A percentile compares a stretch with the other conserved stretches of the same genome.
Evolutionary conservation across 1,284 basidiomycete genomes (phyloP).

Genomic region (Inonotus obliquus): DNA sequence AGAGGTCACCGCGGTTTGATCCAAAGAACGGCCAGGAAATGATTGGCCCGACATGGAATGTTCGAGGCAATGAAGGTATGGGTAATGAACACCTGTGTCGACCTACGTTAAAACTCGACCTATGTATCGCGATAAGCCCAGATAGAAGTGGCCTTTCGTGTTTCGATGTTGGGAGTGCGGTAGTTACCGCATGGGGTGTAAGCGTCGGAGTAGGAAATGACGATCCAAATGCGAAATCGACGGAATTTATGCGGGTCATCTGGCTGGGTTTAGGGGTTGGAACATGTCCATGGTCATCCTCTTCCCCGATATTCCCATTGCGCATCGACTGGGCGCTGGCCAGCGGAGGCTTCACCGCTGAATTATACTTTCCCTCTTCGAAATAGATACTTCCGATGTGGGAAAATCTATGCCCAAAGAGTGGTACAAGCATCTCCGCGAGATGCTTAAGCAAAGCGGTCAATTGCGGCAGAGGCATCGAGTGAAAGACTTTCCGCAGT

Average conservation of each 20-base stretch:
- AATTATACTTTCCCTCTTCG: constrained; percentile 33
- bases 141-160: constrained; percentile 2
- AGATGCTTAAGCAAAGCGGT: constrained; percentile 61
- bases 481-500: constrained; percentile 61
- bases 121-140: not conserved
- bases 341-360: constrained; percentile 8
- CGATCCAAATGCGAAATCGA: constrained; percentile 7
- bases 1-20: constrained; percentile 66
- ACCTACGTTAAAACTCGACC: not conserved
- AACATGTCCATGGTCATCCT: constrained; percentile 11
- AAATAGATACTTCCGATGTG: constrained; percentile 69
- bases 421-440: constrained; percentile 57
- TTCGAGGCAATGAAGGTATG: not conserved
- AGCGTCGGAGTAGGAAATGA: constrained; percentile 10
- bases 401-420: constrained; percentile 72
- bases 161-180: constrained; percentile 7
- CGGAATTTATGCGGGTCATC: constrained; percentile 3
- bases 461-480: constrained; percentile 56
- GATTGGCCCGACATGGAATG: constrained; percentile 67
- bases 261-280: constrained; percentile 5
- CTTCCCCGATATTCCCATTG: not conserved
- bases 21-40: constrained; percentile 87
- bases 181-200: not conserved
- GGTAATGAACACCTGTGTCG: not conserved
- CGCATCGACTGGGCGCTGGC: not conserved